Evolutionary conservation across 352 stramenopile genomes (phyloP).

Genomic region (Globisporangium paroecandrum): DNA sequence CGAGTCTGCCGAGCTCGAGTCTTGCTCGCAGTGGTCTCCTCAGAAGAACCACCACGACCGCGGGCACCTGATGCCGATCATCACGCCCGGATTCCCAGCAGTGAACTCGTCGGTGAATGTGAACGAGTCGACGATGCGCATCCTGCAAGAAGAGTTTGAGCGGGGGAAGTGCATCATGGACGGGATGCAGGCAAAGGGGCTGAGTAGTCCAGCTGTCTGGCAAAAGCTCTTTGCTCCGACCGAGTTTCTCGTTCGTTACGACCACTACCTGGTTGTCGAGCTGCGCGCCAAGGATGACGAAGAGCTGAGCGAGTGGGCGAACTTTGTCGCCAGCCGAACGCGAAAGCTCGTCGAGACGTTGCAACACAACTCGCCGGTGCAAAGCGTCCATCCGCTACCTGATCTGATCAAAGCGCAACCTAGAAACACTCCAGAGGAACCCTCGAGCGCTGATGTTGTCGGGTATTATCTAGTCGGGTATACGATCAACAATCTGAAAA

Average conservation of each 20-base stretch:
- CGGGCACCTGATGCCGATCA: conserved; percentile 83
- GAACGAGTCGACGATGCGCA: conserved; percentile 66
- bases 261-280: conserved; percentile 77
- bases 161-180: conserved; percentile 76
- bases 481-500: conserved; percentile 23
- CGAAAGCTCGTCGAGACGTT: conserved; percentile 83
- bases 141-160: conserved; percentile 73
- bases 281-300: conserved; percentile 52
- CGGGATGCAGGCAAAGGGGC: conserved; percentile 54
- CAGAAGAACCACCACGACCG: conserved; percentile 74
- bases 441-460: conserved; percentile 11
- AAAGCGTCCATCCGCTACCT: conserved; percentile 67
- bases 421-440: not conserved
- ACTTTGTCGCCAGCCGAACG: conserved; percentile 78
- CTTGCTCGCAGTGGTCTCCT: conserved; percentile 66
- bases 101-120: conserved; percentile 87
- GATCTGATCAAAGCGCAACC: conserved; percentile 42
- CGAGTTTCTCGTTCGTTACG: conserved; percentile 81
- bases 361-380: conserved; percentile 57
- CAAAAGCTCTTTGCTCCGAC: conserved; percentile 70
- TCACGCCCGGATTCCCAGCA: conserved; percentile 78
- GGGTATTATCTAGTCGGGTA: conserved; percentile 79
- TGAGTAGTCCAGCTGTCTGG: conserved; percentile 69
- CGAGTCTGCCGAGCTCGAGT: conserved; percentile 26
- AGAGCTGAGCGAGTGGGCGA: conserved; percentile 59